Evolutionary conservation across 169 alveolate genomes (phyloP), one percentile per base, ranked within the genome.

Genomic region (Cryptosporidium sp.): DNA sequence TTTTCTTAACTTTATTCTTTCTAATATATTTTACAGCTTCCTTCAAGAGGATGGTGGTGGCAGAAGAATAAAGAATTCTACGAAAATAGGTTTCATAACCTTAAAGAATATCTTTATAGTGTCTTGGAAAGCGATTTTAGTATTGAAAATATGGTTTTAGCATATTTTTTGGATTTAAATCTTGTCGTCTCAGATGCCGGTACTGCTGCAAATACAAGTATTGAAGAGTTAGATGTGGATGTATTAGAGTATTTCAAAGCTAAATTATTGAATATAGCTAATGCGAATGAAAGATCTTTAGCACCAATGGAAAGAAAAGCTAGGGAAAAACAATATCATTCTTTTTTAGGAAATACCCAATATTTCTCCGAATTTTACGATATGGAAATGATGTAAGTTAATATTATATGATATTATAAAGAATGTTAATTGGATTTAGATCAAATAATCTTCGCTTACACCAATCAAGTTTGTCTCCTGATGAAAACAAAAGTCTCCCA

Each of bases 11-110:
- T 35, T 33, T 65, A 6, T 21, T 16, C 67, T 56, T n/a, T n/a
- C 18, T 9, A 56, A 1, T 56, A 37, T 12, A 56, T n/a, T 16
- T 23, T 6, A 33, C 31, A 65, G 72, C 51, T 65, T 31, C 89
- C 89, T 12, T 31, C 31, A 37, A 65, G 42, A 62, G 89, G 89
- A 31, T 80, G 89, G 89, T 80, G 89, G 89, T 80, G 89, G 89
- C 89, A 80, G 21, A 60, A 62, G 39, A 80, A 62, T 48, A 65
- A 45, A 39, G 67, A 35, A 44, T 80, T 80, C 39, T 58, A 80
- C 23, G 75, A 80, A 51, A 62, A 26, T 52, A 61, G 75, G 35
- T 80, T 80, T 45, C 61, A 80, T 0, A 29, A 35, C 26, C 52
- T 80, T 23, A 60, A 45, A 48, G 48, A 60, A 44, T 80, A 80